These are phyloP conservation scores for Rhizopogon salebrosus DNA, from an alignment of 768 basidiomycete genomes.

Conservation along the genomic window DNA sequence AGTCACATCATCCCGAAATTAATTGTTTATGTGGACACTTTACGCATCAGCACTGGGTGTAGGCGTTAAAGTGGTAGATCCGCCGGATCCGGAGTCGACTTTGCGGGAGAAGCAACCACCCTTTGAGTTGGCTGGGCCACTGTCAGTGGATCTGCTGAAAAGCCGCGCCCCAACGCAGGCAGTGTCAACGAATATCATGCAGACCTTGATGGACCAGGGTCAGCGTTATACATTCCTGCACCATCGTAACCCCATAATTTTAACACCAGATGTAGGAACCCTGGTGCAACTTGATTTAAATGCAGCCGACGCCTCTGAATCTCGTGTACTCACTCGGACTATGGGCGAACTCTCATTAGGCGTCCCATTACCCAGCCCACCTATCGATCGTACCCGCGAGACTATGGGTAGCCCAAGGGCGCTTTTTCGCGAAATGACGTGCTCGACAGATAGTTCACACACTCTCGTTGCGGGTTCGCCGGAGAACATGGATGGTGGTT, in stretches of 20 bases:
- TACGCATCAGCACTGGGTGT: constrained; percentile 52
- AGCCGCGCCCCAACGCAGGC: constrained; percentile 6
- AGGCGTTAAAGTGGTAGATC: constrained; percentile 45
- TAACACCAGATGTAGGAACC: constrained; percentile 35
- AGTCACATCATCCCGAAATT: background rate
- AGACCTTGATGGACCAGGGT: constrained; percentile 66
- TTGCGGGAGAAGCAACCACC: constrained; percentile 14
- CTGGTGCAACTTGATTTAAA: constrained; percentile 52
- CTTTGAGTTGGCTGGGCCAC: constrained; percentile 19
- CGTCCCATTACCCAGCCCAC: constrained; percentile 18
- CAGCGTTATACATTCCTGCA: background rate
- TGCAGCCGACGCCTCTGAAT: constrained; percentile 22
- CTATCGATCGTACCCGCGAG: constrained; percentile 1
- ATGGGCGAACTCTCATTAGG: constrained; percentile 38
- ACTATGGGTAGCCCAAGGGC: background rate
- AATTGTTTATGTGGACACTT: constrained; percentile 5
- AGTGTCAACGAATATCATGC: constrained; percentile 39
- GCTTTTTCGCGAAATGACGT: background rate
- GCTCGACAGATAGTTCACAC: constrained; percentile 1
- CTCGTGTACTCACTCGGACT: constrained; percentile 36
- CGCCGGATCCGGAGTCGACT: constrained; percentile 18
- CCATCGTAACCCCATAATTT: background rate
- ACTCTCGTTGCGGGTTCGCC: constrained; percentile 4
- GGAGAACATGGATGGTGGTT: background rate
- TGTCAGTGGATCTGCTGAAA: constrained; percentile 21